Evolutionary conservation across 176 grass and related monocot species (phyloP).

Genomic region (Pharus latifolius): DNA sequence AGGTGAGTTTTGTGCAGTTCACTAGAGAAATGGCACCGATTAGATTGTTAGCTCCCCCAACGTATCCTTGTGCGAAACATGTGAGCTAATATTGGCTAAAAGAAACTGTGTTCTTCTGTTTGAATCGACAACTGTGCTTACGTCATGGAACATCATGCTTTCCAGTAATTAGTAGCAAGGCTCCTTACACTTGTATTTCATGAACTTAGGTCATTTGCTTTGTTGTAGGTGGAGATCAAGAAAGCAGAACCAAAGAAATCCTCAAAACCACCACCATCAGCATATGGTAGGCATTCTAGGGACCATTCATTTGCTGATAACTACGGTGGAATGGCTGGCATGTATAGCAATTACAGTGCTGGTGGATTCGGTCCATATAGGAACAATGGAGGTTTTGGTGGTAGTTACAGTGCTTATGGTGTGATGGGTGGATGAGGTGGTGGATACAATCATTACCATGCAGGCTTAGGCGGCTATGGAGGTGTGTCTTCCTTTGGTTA

Average conservation of each 20-base stretch:
- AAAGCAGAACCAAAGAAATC: constrained; percentile 99
- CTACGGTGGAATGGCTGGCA: constrained; percentile 16
- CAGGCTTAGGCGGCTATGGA: constrained; percentile 53
- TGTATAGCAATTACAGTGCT: constrained; percentile 34
- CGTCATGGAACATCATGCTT: constrained; percentile 16
- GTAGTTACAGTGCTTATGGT: constrained; percentile 43
- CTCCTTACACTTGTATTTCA: constrained; percentile 32
- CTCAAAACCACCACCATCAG: constrained; percentile 41
- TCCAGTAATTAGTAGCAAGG: constrained; percentile 19
- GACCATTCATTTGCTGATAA: constrained; percentile 56
- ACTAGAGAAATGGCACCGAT: constrained; percentile 6
- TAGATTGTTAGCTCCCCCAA: background rate
- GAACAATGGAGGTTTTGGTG: constrained; percentile 32
- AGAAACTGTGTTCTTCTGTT: constrained; percentile 9
- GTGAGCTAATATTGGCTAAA: constrained; percentile 13
- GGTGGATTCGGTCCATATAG: constrained; percentile 50
- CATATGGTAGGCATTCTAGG: constrained; percentile 67
- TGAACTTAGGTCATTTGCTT: constrained; percentile 57
- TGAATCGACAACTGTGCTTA: background rate
- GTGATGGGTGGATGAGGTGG: constrained; percentile 46
- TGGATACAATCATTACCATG: constrained; percentile 52
- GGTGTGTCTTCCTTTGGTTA: constrained; percentile 40
- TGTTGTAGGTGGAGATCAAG: constrained; percentile 99
- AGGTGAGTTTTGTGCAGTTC: constrained; percentile 53
- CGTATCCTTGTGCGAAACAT: background rate